phyloP scores from a whole-genome alignment of 2,329 filamentous ascomycete species.

The Xylariaceae sp. region DNA sequence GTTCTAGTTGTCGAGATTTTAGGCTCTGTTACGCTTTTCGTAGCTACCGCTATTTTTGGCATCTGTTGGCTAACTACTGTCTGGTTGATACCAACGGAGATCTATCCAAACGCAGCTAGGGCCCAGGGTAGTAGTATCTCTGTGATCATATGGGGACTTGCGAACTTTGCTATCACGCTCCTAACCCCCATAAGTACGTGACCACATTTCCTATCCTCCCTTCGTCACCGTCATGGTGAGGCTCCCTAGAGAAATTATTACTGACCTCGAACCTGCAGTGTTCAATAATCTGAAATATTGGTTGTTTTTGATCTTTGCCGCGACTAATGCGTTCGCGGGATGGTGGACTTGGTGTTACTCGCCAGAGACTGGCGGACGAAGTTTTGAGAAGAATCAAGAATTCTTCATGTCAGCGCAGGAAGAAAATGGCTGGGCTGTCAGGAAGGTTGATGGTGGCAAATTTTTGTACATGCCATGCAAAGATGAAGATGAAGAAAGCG shows the following conservation, averaged over 20 bases:
- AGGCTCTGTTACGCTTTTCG: conserved; percentile 58
- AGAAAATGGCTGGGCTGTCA: conserved; percentile 58
- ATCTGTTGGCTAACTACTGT: conserved; percentile 65
- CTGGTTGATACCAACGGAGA: conserved; percentile 66
- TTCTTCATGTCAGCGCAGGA: conserved; percentile 62
- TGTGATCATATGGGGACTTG: conserved; percentile 61
- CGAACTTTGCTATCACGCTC: conserved; percentile 64
- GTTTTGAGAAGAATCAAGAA: conserved; percentile 65
- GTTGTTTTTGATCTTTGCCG: conserved; percentile 62
- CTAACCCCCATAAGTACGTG: conserved; percentile 55
- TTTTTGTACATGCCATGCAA: conserved; percentile 42
- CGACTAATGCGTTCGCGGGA: conserved; percentile 60
- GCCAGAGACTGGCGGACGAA: conserved; percentile 62
- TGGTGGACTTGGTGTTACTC: conserved; percentile 56
- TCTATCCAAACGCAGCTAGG: conserved; percentile 59
- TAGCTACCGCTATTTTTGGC: conserved; percentile 65
- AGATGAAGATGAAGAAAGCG: conserved; percentile 9
- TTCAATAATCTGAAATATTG: conserved; percentile 66
- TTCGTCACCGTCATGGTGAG: neutral
- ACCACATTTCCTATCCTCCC: neutral
- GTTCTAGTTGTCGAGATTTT: conserved; percentile 52
- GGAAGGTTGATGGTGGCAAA: conserved; percentile 57
- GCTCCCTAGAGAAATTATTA: neutral
- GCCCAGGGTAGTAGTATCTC: conserved; percentile 60
- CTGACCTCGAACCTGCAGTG: conserved; percentile 31